Evolutionary conservation across 2,329 filamentous ascomycete species (phyloP), one percentile per base, ranked within the genome.

Genomic region (Pseudogymnoascus sp.): DNA sequence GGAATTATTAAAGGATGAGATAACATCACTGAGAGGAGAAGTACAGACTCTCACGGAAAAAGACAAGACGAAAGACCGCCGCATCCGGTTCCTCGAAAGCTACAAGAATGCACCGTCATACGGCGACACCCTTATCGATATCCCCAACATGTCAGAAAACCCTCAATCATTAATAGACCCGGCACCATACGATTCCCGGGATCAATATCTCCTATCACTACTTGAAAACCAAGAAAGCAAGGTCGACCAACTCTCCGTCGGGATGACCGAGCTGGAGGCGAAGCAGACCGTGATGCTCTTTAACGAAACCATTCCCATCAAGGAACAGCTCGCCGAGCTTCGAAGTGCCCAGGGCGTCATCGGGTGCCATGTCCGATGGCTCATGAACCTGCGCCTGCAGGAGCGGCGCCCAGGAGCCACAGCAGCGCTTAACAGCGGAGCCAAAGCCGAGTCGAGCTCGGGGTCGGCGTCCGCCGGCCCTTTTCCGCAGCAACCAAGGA

Each of bases 241-340:
- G 72, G 80, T 86, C 43, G 82, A 83, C 66, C 80, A 83, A 59
- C 72, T 87, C 2, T 81, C 83, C 60, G 80, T 83, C 62, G 80
- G 80, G 43, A 68, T 86, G 38, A 81, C 79, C 19, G 83, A 85
- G 63, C 76, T 85, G 59, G 83, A 86, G 68, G 81, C 80, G 3
- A 79, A 82, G 59, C 83, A 86, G 69, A 83, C 80, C 33, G 81
- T 85, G 72, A 81, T 83, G 78, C 78, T 84, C 7, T 78, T 86
- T 69, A 86, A 85, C 67, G 82, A 86, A 70, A 81, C 83, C 4
- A 78, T 84, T 68, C 83, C 81, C 6, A 80, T 87, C 64, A 83
- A 84, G 63, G 83, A 87, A 63, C 82, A 86, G 71, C 78, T 87
- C n/a, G 79, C 80, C 3, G 84, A 87, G 70, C 63, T 74, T 16